phyloP scores from a whole-genome alignment of 2,329 filamentous ascomycete species.

The Alternaria infectoria region DNA sequence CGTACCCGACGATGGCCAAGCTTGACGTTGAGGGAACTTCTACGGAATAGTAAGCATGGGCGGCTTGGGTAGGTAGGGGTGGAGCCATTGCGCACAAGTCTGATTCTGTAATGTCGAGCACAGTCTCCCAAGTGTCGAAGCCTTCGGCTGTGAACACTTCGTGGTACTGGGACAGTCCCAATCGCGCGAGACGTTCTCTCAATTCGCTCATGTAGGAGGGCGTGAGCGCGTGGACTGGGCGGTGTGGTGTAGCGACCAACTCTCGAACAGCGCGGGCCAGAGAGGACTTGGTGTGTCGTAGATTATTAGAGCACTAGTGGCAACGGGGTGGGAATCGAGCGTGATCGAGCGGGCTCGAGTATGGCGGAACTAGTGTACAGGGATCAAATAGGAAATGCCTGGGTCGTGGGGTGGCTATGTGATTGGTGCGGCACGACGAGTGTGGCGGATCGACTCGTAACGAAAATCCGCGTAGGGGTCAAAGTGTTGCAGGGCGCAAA shows the following conservation, averaged over 20 bases:
- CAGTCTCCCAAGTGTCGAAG: constrained; percentile 84
- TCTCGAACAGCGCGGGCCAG: constrained; percentile 3
- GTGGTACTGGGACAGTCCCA: constrained; percentile 80
- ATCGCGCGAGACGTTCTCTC: constrained; percentile 70
- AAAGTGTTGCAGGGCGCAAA: constrained; percentile 50
- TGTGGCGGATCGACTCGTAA: constrained; percentile 34
- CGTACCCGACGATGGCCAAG: constrained; percentile 80
- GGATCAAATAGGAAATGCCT: constrained; percentile 40
- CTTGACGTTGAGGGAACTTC: constrained; percentile 77
- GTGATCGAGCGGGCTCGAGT: constrained; percentile 13
- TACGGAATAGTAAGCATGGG: constrained; percentile 43
- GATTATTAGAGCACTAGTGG: constrained; percentile 32
- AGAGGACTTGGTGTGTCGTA: constrained; percentile 57
- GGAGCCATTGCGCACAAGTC: constrained; percentile 67
- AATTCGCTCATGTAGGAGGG: constrained; percentile 67
- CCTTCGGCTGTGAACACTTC: constrained; percentile 76
- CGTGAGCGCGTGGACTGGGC: constrained; percentile 8
- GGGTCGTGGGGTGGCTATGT: constrained; percentile 17
- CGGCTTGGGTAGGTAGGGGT: not conserved
- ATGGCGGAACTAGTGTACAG: constrained; percentile 32
- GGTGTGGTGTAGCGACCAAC: constrained; percentile 12
- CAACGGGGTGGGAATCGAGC: constrained; percentile 14
- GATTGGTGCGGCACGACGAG: constrained; percentile 34
- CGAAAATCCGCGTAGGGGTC: constrained; percentile 39
- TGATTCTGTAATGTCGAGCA: constrained; percentile 82